Evolutionary conservation across 2,329 filamentous ascomycete species (phyloP).

Genomic region (Botrytis porri): DNA sequence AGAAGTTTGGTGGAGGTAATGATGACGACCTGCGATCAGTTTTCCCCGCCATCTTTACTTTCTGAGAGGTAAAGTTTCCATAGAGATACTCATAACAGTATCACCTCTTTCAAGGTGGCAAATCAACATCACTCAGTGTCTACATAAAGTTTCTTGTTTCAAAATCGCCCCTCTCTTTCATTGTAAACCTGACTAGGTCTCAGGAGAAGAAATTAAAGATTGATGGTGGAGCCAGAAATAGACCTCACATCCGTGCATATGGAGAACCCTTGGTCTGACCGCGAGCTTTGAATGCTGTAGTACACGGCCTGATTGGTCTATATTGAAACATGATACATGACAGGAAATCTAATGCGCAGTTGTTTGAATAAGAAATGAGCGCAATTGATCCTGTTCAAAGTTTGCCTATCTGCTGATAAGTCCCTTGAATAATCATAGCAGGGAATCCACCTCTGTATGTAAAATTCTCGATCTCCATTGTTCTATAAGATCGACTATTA

Average conservation of each 20-base stretch:
- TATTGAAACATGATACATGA: neutral
- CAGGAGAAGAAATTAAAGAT: conserved; percentile 21
- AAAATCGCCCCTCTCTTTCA: neutral
- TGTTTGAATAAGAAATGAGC: neutral
- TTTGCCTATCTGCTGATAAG: neutral
- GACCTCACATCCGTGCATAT: conserved; percentile 8
- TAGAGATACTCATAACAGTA: neutral
- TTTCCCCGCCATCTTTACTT: conserved; percentile 8
- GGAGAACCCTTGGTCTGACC: conserved; percentile 9
- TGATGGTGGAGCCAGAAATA: conserved; percentile 19
- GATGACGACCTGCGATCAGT: neutral
- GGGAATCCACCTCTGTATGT: neutral
- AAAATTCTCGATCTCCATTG: neutral
- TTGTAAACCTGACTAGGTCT: neutral
- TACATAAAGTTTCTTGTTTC: neutral
- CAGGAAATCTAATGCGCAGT: neutral
- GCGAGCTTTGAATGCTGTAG: neutral
- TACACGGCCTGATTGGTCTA: neutral
- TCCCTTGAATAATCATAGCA: neutral
- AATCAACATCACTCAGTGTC: neutral
- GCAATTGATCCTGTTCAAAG: neutral
- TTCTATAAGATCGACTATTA: neutral
- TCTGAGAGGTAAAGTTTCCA: neutral
- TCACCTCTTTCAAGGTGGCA: neutral
- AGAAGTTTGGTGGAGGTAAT: neutral